Evolutionary conservation across 1,139 yeast genomes (phyloP), one percentile per base, ranked within the genome.

Genomic region (Candida pseudoviswanathii): DNA sequence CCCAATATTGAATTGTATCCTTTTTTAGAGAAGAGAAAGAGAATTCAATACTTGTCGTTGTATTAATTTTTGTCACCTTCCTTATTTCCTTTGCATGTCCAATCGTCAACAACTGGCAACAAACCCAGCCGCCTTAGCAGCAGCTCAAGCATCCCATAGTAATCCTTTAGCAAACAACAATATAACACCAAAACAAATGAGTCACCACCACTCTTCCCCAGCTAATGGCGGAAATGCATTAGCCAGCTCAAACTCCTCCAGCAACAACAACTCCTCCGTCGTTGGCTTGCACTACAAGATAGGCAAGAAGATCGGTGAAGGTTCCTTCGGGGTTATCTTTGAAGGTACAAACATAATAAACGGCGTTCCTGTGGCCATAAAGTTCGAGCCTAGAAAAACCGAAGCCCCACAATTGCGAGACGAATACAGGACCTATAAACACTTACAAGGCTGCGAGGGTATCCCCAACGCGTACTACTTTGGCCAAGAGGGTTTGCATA

Each of bases 401-500:
- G 98, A 94, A 62, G 97, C 98, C 4, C 99, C 99, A 5, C 99
- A 94, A 69, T 80, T 94, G 54, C 82, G 97, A 61, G 98, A 94
- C 64, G 99, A 94, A 67, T 94, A 90, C 69, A 78, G 97, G 62
- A 91, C 97, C 39, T 94, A 94, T 70, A 88, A 89, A 65, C 87
- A 88, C 50, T 79, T 94, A 53, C 89, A 85, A 54, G 96, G 95
- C 45, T 70, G 76, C 47, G 81, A 75, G 49, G 98, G 98, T 36
- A 89, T 94, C 52, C 99, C 99, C 41, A 88, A 85, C 63, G 98
- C 96, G 36, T 92, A 92, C 71, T 94, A 90, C 70, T 94, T 91
- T 68, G 99, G 99, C 50, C 98, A 94, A 67, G 99, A 94, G 69
- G 98, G 99, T 22, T 82, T 91, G 61, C 97, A 94, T 70, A 91